phyloP scores from a whole-genome alignment of 768 basidiomycete genomes.

The Leccinum barrowsii region DNA sequence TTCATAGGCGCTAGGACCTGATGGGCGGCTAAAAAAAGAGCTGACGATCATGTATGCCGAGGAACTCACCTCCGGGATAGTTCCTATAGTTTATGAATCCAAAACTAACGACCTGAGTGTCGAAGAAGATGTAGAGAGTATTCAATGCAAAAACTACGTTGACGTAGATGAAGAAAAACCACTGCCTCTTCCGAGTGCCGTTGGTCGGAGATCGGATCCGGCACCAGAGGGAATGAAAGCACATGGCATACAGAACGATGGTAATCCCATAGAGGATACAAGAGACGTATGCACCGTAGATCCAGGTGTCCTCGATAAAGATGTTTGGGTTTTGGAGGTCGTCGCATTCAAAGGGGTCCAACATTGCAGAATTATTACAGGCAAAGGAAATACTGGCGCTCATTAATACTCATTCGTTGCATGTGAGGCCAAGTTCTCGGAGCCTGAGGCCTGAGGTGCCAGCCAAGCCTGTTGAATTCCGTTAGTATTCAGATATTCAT shows the following conservation, averaged over 20 bases:
- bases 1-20: constrained; percentile 28
- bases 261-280: constrained; percentile 28
- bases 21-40: background rate
- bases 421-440: too few species aligned
- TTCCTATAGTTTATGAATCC: constrained; percentile 30
- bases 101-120: constrained; percentile 21
- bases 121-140: constrained; percentile 24
- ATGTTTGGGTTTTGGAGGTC: constrained; percentile 11
- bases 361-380: constrained; percentile 14
- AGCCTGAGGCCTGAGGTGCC: too few species aligned
- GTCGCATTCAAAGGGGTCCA: background rate
- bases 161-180: constrained; percentile 30
- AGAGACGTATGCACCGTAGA: constrained; percentile 30
- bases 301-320: constrained; percentile 28
- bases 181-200: constrained; percentile 13
- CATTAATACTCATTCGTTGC: background rate
- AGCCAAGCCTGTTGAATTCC: background rate
- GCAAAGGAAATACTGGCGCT: background rate
- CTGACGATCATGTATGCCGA: background rate
- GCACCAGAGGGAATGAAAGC: constrained; percentile 25
- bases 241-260: constrained; percentile 25
- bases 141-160: constrained; percentile 27
- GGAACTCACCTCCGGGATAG: constrained; percentile 30
- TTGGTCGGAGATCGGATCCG: constrained; percentile 13
- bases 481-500: background rate